A percentile compares a stretch with the other conserved stretches of the same genome.
These are phyloP conservation scores for Leersia perrieri DNA, from an alignment of 176 grass and related monocot species.

Conservation along the genomic window DNA sequence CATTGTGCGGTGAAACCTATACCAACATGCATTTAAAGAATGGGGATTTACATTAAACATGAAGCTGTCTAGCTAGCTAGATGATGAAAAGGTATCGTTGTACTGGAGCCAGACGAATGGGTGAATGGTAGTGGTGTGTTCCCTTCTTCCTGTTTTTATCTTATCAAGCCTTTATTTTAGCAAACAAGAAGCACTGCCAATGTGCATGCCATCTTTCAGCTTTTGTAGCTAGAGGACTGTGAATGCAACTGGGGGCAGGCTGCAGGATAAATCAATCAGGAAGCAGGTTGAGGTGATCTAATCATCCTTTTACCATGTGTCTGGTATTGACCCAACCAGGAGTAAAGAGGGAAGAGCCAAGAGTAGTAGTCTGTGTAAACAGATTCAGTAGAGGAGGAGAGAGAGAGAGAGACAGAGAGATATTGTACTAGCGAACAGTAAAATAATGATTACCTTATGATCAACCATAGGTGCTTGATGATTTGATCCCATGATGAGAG, in stretches of 20 bases:
- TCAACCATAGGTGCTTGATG: not conserved
- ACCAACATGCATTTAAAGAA: not conserved
- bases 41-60: not conserved
- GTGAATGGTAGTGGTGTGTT: not conserved
- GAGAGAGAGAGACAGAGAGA: not conserved
- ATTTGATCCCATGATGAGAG: not conserved
- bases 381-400: not conserved
- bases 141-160: not conserved
- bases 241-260: not conserved
- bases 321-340: not conserved
- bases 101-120: not conserved
- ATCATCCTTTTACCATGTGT: conserved; percentile 1
- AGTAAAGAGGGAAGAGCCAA: not conserved
- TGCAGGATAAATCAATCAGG: not conserved
- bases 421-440: not conserved
- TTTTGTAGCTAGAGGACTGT: not conserved
- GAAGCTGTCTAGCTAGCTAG: not conserved
- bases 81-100: not conserved
- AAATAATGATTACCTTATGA: conserved; percentile 42
- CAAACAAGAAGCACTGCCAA: not conserved
- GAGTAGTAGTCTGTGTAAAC: not conserved
- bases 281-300: not conserved
- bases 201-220: conserved; percentile 1
- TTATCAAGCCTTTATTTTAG: not conserved
- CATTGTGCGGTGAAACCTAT: not conserved